phyloP scores from a whole-genome alignment of 1,284 basidiomycete genomes.

The Rhodotorula sp. region DNA sequence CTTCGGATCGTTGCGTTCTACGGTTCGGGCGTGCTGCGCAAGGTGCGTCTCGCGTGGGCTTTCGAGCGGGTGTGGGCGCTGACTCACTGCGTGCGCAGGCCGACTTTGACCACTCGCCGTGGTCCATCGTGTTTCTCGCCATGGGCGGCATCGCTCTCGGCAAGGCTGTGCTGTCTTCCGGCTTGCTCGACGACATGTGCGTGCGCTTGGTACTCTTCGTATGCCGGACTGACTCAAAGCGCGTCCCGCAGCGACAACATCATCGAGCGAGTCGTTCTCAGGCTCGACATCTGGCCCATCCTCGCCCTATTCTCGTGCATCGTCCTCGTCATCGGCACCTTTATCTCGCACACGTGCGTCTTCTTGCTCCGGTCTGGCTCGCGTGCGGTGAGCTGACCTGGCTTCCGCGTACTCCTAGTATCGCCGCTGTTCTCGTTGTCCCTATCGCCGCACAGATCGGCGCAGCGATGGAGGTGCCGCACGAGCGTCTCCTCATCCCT shows the following conservation, averaged over 20 bases:
- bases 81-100: constrained; percentile 59
- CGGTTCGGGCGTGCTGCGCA: constrained; percentile 87
- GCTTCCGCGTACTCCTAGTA: constrained; percentile 52
- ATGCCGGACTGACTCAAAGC: no score
- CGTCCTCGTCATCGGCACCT: constrained; percentile 84
- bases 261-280: constrained; percentile 71
- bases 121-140: constrained; percentile 81
- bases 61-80: no score
- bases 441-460: constrained; percentile 94
- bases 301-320: constrained; percentile 79
- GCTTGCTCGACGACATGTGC: constrained; percentile 68
- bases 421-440: constrained; percentile 91
- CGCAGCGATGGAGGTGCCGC: constrained; percentile 66
- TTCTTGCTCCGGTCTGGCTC: rapidly evolving
- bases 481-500: constrained; percentile 81
- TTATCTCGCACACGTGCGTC: constrained; percentile 80
- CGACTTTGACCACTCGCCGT: constrained; percentile 70
- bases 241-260: constrained; percentile 62
- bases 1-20: constrained; percentile 94
- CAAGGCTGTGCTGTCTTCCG: constrained; percentile 88
- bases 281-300: constrained; percentile 74
- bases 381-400: not conserved
- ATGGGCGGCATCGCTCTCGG: constrained; percentile 98
- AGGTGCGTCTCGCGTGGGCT: constrained; percentile 69
- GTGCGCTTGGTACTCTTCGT: not conserved